Conservation (phyloP, 495 filamentous ascomycete genomes). For the Penicillium chermesinum region DNA sequence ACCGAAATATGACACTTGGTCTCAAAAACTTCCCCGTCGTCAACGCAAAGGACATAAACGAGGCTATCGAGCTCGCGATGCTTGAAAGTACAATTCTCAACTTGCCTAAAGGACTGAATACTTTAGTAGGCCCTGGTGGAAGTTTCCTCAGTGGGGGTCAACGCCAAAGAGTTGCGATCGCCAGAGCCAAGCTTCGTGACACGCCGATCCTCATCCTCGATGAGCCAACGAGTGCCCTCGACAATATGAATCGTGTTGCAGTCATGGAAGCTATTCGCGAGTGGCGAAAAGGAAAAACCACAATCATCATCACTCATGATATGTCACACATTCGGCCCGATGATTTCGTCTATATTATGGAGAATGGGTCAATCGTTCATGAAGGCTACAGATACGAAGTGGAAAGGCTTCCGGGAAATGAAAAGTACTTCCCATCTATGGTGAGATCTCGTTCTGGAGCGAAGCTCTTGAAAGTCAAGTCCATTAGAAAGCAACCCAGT, state of each 20-base stretch:
- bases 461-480: not conserved
- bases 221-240: constrained; percentile 78
- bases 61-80: constrained; percentile 56
- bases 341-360: constrained; percentile 80
- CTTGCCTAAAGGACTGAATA: constrained; percentile 71
- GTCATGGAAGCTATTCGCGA: constrained; percentile 69
- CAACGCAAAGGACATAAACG: constrained; percentile 48
- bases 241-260: constrained; percentile 62
- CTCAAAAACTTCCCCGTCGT: constrained; percentile 44
- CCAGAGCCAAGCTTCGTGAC: constrained; percentile 72
- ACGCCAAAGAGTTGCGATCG: constrained; percentile 69
- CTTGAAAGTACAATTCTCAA: constrained; percentile 66
- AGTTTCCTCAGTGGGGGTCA: constrained; percentile 81
- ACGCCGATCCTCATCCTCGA: constrained; percentile 79
- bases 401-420: constrained; percentile 22
- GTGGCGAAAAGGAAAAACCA: constrained; percentile 67
- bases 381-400: constrained; percentile 54
- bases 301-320: constrained; percentile 87
- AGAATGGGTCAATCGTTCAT: constrained; percentile 64
- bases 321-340: constrained; percentile 67
- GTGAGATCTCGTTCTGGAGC: not conserved
- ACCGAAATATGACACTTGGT: constrained; percentile 77
- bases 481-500: not conserved
- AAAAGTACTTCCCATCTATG: constrained; percentile 16
- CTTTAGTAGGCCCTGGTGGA: constrained; percentile 64